Conservation (phyloP, 495 filamentous ascomycete species). For the Xylaria cubensis region DNA sequence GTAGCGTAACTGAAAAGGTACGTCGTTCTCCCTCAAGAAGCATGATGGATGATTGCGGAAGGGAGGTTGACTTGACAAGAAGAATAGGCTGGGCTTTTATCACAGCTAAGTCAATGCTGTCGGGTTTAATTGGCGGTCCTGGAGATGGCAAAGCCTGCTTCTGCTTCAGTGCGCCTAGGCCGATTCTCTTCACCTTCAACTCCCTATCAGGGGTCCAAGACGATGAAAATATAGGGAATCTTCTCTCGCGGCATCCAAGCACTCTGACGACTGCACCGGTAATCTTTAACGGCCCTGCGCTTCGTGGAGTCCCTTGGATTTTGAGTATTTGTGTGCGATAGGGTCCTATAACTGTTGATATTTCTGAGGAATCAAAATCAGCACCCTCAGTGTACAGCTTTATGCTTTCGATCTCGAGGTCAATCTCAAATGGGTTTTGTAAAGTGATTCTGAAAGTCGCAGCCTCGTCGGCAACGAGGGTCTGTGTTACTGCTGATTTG, state of each 20-base stretch:
- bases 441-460: constrained; percentile 79
- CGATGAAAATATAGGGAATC: constrained; percentile 81
- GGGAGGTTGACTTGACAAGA: constrained; percentile 73
- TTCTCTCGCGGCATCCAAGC: constrained; percentile 77
- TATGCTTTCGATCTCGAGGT: constrained; percentile 84
- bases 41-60: constrained; percentile 89
- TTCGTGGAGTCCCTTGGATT: constrained; percentile 70
- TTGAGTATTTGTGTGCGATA: constrained; percentile 80
- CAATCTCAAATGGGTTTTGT: constrained; percentile 94
- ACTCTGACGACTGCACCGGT: constrained; percentile 82
- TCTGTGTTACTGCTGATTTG: constrained; percentile 60
- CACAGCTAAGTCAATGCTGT: constrained; percentile 67
- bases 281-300: constrained; percentile 71
- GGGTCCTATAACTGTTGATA: constrained; percentile 74
- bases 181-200: constrained; percentile 76
- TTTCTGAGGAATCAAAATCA: constrained; percentile 68
- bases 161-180: constrained; percentile 64
- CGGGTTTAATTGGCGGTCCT: constrained; percentile 50
- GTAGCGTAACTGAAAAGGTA: constrained; percentile 77
- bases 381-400: constrained; percentile 74
- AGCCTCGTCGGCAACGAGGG: constrained; percentile 78
- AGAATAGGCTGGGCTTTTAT: constrained; percentile 80
- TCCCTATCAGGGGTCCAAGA: constrained; percentile 76
- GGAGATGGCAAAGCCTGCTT: constrained; percentile 40
- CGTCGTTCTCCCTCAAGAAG: constrained; percentile 85